phyloP scores from a whole-genome alignment of 768 basidiomycete species.

The Tricholoma bakamatsutake region DNA sequence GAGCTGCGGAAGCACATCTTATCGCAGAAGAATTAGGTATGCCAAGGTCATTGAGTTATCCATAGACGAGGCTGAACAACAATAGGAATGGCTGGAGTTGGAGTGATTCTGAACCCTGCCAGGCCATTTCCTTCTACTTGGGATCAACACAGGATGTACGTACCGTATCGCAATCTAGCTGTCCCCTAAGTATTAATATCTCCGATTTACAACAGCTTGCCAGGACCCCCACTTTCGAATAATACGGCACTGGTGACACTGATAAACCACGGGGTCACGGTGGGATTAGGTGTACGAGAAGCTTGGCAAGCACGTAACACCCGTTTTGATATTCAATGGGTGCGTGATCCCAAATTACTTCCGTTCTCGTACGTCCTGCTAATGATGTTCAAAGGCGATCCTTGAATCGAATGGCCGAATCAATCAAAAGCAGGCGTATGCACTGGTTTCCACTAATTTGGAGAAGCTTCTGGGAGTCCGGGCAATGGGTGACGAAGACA shows the following conservation, averaged over 20 bases:
- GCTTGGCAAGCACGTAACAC: conserved; percentile 72
- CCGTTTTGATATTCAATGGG: conserved; percentile 78
- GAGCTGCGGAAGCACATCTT: conserved; percentile 58
- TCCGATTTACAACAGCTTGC: conserved; percentile 36
- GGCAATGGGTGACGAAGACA: conserved; percentile 32
- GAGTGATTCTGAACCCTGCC: conserved; percentile 47
- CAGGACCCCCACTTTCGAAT: conserved; percentile 70
- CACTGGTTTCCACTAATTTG: conserved; percentile 41
- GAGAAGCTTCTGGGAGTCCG: conserved; percentile 34
- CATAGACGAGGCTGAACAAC: not conserved
- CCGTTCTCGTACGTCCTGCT: conserved; percentile 1
- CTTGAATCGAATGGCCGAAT: conserved; percentile 43
- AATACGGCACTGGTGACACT: conserved; percentile 58
- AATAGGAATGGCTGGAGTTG: conserved; percentile 41
- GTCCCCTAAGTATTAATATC: not conserved
- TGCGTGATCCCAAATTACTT: conserved; percentile 16
- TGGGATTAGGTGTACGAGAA: conserved; percentile 64
- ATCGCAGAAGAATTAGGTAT: conserved; percentile 63
- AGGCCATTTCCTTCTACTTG: conserved; percentile 68
- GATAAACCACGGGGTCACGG: conserved; percentile 66
- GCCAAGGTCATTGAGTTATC: not conserved
- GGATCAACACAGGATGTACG: conserved; percentile 66
- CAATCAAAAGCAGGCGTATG: conserved; percentile 33
- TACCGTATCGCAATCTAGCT: not conserved
- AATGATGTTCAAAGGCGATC: conserved; percentile 27